These are phyloP conservation scores for Microdochium bolleyi DNA, from an alignment of 2,329 filamentous ascomycete species.

Conservation along the genomic window DNA sequence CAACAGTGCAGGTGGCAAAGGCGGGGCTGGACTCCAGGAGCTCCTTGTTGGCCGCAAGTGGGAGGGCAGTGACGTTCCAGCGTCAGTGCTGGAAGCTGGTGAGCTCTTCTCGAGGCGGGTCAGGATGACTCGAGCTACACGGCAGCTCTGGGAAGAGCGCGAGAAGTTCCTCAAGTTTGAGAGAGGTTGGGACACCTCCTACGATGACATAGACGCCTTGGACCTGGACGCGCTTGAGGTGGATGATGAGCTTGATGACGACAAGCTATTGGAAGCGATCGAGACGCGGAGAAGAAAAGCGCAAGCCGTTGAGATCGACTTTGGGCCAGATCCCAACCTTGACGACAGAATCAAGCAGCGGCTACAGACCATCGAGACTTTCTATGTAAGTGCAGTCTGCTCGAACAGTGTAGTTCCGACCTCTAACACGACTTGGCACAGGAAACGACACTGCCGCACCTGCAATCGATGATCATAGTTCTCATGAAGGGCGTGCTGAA, in stretches of 20 bases:
- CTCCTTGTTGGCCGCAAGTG: slow-evolving; percentile 73
- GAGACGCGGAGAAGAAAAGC: slow-evolving; percentile 31
- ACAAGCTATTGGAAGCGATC: slow-evolving; percentile 30
- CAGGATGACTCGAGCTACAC: slow-evolving; percentile 82
- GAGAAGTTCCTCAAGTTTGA: slow-evolving; percentile 89
- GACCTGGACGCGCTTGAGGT: slow-evolving; percentile 22
- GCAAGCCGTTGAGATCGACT: slow-evolving; percentile 32
- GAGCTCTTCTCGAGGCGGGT: slow-evolving; percentile 86
- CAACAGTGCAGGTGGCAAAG: slow-evolving; percentile 86
- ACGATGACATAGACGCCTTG: slow-evolving; percentile 33
- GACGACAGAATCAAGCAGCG: slow-evolving; percentile 53
- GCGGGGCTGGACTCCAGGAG: slow-evolving; percentile 72
- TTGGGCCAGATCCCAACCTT: slow-evolving; percentile 41
- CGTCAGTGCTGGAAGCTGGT: slow-evolving; percentile 90
- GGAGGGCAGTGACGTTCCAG: slow-evolving; percentile 90
- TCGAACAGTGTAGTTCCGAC: no score
- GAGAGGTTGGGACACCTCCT: slow-evolving; percentile 68
- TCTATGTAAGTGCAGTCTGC: slow-evolving; percentile 62
- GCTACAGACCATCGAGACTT: slow-evolving; percentile 70
- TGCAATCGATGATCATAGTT: slow-evolving; percentile 91
- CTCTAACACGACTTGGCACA: slow-evolving; percentile 23
- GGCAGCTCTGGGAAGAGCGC: slow-evolving; percentile 90
- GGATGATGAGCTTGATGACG: slow-evolving; percentile 21
- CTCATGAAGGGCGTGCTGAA: slow-evolving; percentile 80
- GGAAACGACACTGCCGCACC: slow-evolving; percentile 69